Conservation (phyloP, 305 asterid species). For the Fraxinus nigra region DNA sequence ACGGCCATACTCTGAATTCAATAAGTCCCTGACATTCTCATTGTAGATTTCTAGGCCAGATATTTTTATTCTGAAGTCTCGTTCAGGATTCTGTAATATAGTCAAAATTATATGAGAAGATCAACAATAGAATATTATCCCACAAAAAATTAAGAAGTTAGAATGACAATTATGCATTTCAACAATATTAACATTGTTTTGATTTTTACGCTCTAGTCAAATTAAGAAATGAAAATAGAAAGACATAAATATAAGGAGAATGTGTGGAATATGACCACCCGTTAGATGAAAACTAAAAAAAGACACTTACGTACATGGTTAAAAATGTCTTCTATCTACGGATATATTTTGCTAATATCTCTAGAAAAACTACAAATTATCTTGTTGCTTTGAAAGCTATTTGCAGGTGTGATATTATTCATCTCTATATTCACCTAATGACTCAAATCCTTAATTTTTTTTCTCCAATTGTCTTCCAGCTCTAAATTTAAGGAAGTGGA, state of each 20-base stretch:
- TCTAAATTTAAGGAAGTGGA: background rate
- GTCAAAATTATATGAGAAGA: slow-evolving; percentile 20
- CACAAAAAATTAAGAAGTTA: background rate
- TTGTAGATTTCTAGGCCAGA: slow-evolving; percentile 90
- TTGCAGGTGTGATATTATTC: background rate
- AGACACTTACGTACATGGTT: background rate
- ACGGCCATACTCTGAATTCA: slow-evolving; percentile 85
- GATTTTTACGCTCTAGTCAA: background rate
- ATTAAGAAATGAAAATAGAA: background rate
- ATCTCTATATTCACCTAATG: background rate
- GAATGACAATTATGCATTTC: background rate
- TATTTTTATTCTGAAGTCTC: slow-evolving; percentile 76
- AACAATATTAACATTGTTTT: background rate
- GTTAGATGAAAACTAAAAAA: background rate
- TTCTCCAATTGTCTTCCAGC: background rate
- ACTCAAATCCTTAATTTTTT: background rate
- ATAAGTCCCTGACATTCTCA: slow-evolving; percentile 86
- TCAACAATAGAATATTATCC: background rate
- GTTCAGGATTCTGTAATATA: slow-evolving; percentile 71
- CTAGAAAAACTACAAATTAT: background rate
- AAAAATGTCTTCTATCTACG: background rate
- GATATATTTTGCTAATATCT: background rate
- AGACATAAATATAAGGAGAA: background rate
- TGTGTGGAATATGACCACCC: too few relatives aligned
- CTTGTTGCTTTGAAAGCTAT: background rate